These are phyloP conservation scores for Starmera dryadoides DNA, from an alignment of 805 yeast species.

Conservation along the genomic window DNA sequence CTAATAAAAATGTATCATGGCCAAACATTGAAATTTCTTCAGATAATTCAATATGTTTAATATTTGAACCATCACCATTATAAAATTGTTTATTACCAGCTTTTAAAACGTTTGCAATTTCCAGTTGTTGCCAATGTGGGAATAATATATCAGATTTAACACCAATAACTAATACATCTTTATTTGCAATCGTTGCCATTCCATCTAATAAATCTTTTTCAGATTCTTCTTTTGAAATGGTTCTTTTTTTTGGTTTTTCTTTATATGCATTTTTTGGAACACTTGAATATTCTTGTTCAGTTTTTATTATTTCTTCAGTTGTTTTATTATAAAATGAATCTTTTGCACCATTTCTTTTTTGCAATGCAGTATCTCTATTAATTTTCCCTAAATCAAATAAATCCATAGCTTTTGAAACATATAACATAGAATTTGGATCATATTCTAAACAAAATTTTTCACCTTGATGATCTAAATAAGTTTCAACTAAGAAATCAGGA, in stretches of 20 bases:
- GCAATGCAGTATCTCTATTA: slow-evolving; percentile 37
- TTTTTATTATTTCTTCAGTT: slow-evolving; percentile 11
- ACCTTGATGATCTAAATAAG: slow-evolving; percentile 91
- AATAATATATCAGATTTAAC: slow-evolving; percentile 90
- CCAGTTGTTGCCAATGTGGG: slow-evolving; percentile 93
- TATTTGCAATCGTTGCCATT: slow-evolving; percentile 50
- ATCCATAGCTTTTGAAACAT: slow-evolving; percentile 92
- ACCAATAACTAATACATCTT: slow-evolving; percentile 72
- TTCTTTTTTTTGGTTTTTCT: slow-evolving; percentile 50
- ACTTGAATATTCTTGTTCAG: slow-evolving; percentile 8
- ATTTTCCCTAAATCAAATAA: slow-evolving; percentile 67
- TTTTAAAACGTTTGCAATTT: slow-evolving; percentile 56
- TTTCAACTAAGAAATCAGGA: slow-evolving; percentile 89
- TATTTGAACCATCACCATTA: slow-evolving; percentile 30
- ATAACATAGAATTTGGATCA: slow-evolving; percentile 84
- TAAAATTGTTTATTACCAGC: slow-evolving; percentile 19
- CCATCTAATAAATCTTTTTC: slow-evolving; percentile 60
- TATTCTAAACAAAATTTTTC: slow-evolving; percentile 88
- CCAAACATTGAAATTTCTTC: slow-evolving; percentile 77
- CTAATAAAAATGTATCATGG: slow-evolving; percentile 84
- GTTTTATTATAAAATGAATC: slow-evolving; percentile 21
- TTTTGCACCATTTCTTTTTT: slow-evolving; percentile 32
- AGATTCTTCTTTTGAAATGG: slow-evolving; percentile 46
- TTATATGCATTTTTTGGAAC: slow-evolving; percentile 12
- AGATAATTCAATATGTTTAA: slow-evolving; percentile 67